Evolutionary conservation across 352 stramenopile species (phyloP).

Genomic region (Phytopythium montanum): DNA sequence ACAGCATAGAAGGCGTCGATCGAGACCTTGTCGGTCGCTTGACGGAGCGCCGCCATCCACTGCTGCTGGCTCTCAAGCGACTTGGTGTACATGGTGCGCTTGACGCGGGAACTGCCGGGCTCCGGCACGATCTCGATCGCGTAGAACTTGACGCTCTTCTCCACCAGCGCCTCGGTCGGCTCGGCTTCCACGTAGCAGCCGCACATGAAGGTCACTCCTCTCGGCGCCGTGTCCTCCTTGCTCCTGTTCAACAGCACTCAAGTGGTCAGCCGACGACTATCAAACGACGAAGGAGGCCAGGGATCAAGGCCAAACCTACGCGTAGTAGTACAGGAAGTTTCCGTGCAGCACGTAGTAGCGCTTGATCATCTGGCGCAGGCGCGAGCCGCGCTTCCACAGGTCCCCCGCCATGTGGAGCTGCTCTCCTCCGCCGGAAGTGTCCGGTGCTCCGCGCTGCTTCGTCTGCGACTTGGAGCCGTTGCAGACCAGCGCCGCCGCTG

Average conservation of each 20-base stretch:
- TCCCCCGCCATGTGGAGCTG: conserved; percentile 36
- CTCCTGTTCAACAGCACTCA: conserved; percentile 19
- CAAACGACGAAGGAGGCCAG: neutral
- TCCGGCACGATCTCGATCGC: conserved; percentile 86
- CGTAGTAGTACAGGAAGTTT: conserved; percentile 89
- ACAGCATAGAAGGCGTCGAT: conserved; percentile 91
- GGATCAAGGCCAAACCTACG: conserved; percentile 26
- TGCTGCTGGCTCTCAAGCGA: conserved; percentile 68
- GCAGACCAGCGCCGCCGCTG: neutral
- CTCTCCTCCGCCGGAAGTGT: neutral
- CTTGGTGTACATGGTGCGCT: conserved; percentile 81
- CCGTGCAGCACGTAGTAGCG: conserved; percentile 83
- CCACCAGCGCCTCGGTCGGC: conserved; percentile 49
- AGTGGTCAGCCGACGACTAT: neutral
- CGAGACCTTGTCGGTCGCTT: conserved; percentile 82
- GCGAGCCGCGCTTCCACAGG: conserved; percentile 74
- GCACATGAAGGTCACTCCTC: conserved; percentile 75
- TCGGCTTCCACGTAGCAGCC: conserved; percentile 76
- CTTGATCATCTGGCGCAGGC: conserved; percentile 86
- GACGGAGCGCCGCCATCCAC: conserved; percentile 75
- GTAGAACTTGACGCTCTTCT: conserved; percentile 83
- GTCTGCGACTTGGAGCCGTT: neutral
- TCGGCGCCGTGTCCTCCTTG: conserved; percentile 65
- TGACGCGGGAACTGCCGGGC: conserved; percentile 58
- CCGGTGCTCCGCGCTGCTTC: neutral